Evolutionary conservation across 176 grass and related monocot genomes (phyloP), one percentile per base, ranked within the genome.

Genomic region (Lolium multiflorum): DNA sequence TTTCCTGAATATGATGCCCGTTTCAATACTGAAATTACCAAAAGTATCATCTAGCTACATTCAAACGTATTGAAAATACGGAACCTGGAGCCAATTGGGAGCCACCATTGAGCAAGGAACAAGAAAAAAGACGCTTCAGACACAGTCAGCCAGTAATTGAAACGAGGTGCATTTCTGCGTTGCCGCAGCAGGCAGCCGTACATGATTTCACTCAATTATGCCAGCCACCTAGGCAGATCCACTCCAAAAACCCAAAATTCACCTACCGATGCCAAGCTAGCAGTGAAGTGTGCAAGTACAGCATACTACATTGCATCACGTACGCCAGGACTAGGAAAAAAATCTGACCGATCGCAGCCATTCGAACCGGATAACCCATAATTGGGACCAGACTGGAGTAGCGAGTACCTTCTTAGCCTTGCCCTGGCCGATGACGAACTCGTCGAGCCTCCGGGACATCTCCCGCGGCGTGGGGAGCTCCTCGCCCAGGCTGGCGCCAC

Each of bases 381-480:
- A 92, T 73, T 81, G 71, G 65, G 71, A 71, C 37, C 35, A 85
- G 28, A 89, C 38, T 3, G 31, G 31, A 35, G 31, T 35, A 35
- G 11, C 68, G 48, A 2, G 22, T 78, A 96, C 96, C 96, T 98
- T 98, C 74, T 98, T 98, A 37, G 96, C 93, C 63, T 81, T 88
- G 13, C 88, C 81, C 87, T 98, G 96, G 25, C 96, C 96, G 71
- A 98, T 92, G 86, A 98, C 90, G 89, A 98, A 98, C 50, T 91
- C 93, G 24, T 98, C 96, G 7, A 98, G 92, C 71, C 84, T 85
- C 76, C 91, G 77, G 62, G 90, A 96, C 84, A 96, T 94, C 96
- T 98, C 96, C 92, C 92, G 87, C 44, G 96, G 96, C 80, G 96
- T 98, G 22, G 93, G 88, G 56, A 98, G 85, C 90, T 98, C 93